Base-by-base conservation (phyloP, 805 yeast genomes). In the Sugiyamaella smithiae region DNA sequence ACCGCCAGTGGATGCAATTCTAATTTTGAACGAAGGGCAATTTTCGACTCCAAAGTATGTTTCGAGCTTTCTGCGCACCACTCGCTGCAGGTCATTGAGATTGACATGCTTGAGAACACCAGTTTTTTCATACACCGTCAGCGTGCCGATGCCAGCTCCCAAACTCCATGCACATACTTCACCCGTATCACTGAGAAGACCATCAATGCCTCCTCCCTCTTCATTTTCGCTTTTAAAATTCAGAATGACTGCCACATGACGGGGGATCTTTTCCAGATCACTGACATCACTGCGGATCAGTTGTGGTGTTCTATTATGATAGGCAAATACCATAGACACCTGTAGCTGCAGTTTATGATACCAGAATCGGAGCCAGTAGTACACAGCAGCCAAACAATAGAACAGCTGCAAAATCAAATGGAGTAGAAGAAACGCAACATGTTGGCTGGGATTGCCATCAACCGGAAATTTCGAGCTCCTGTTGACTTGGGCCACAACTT, bases 161-260 rank as follows among this genome's bases (percentile, higher is more conserved):
- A 88, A 65, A 33, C 88, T 76, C 99, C 99, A 93, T 4, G 93
- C 82, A 1, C 81, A 76, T 31, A 90, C 54, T 59, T 90, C 96
- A 41, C 90, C 78, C 4, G 84, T 76, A 58, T 87, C 87, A 56
- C 79, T 81, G 58, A 90, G 72, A 37, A 91, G 71, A 0, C 95
- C 96, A 52, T 84, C 87, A 37, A 84, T 66, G 1, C 97, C 97
- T 26, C 96, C 96, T 51, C 89, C 91, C 58, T 88, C 95, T 57
- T 83, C 91, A 53, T 84, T 86, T 50, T 81, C 88, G 23, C 83
- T 76, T 60, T 81, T 82, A 62, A 82, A 75, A 57, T 79, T 82
- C 49, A 93, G 68, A n/a, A 91, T 81, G 17, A 86, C 81, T 6
- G 95, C 84, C 19, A 93, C 60, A 43, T 85, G 76, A 55, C 74